Conservation (phyloP, 148 eudicot species). For the Salicornia ramosissima region DNA sequence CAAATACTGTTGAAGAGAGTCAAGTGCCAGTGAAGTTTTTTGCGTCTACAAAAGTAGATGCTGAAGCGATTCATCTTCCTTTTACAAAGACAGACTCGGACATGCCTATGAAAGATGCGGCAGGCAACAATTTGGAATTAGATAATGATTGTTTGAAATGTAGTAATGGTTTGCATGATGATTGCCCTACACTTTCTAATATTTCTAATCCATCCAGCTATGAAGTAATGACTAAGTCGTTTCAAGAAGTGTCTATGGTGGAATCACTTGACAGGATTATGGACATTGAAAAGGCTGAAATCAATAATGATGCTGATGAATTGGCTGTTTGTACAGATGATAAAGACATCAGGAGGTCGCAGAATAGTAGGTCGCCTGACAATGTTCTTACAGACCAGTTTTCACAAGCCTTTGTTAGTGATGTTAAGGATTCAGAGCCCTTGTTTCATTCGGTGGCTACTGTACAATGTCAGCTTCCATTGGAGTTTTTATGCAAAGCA, state of each 20-base stretch:
- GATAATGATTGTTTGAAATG: constrained; percentile 19
- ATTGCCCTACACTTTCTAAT: constrained; percentile 18
- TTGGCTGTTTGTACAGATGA: constrained; percentile 18
- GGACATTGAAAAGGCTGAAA: constrained; percentile 15
- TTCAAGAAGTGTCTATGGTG: constrained; percentile 16
- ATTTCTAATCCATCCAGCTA: constrained; percentile 19
- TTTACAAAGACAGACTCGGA: constrained; percentile 21
- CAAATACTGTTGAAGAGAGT: constrained; percentile 77
- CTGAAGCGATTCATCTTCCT: constrained; percentile 26
- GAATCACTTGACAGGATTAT: constrained; percentile 19
- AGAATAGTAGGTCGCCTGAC: constrained; percentile 18
- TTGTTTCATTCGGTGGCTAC: constrained; percentile 11
- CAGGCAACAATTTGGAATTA: constrained; percentile 17
- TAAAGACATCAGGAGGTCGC: constrained; percentile 19
- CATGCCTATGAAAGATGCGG: constrained; percentile 16
- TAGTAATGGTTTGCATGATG: constrained; percentile 23
- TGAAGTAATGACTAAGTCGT: constrained; percentile 21
- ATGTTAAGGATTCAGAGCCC: constrained; percentile 18
- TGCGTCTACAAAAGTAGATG: constrained; percentile 19
- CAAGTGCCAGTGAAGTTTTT: constrained; percentile 24
- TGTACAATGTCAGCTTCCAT: constrained; percentile 2
- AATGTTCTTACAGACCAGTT: constrained; percentile 22
- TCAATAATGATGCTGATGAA: constrained; percentile 22
- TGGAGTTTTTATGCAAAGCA: constrained; percentile 7
- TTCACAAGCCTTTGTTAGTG: constrained; percentile 21